These are phyloP conservation scores for Arabidopsis suecica DNA, from an alignment of 345 rosid genomes.

Conservation along the genomic window DNA sequence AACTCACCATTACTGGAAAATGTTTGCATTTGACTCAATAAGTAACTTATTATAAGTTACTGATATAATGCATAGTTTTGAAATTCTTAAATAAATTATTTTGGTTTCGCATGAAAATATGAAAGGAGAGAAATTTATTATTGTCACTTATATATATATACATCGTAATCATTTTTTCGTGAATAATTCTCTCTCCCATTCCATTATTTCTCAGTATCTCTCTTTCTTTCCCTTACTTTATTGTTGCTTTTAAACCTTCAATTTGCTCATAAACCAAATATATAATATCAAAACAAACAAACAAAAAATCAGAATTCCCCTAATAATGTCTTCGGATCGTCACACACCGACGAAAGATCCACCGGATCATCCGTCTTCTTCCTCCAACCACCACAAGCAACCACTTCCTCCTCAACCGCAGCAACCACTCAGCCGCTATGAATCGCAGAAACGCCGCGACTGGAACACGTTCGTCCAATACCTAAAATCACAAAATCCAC, in stretches of 20 bases:
- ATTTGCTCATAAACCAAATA: constrained; percentile 28
- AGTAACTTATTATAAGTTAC: neutral
- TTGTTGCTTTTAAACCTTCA: constrained; percentile 23
- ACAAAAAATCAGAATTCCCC: constrained; percentile 15
- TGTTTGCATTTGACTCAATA: too few species aligned
- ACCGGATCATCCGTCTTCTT: constrained; percentile 42
- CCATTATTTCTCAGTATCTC: constrained; percentile 32
- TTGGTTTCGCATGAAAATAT: constrained; percentile 20
- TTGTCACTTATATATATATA: neutral
- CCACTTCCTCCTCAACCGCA: constrained; percentile 34
- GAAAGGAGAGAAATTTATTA: neutral
- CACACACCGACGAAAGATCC: constrained; percentile 45
- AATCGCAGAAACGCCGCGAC: constrained; percentile 88
- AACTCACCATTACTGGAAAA: too few species aligned
- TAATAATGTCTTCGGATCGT: constrained; percentile 39
- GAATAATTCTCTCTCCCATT: constrained; percentile 9
- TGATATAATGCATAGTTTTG: neutral
- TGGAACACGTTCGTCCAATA: constrained; percentile 96
- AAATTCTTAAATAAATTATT: neutral
- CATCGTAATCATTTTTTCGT: constrained; percentile 19
- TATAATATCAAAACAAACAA: constrained; percentile 21
- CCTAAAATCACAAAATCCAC: constrained; percentile 79
- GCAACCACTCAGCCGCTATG: constrained; percentile 71
- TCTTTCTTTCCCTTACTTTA: constrained; percentile 32
- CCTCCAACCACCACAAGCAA: constrained; percentile 39